Evolutionary conservation across 164 flowering plant genomes (phyloP), one percentile per base, ranked within the genome.

Genomic region (Chloranthus sessilifolius): DNA sequence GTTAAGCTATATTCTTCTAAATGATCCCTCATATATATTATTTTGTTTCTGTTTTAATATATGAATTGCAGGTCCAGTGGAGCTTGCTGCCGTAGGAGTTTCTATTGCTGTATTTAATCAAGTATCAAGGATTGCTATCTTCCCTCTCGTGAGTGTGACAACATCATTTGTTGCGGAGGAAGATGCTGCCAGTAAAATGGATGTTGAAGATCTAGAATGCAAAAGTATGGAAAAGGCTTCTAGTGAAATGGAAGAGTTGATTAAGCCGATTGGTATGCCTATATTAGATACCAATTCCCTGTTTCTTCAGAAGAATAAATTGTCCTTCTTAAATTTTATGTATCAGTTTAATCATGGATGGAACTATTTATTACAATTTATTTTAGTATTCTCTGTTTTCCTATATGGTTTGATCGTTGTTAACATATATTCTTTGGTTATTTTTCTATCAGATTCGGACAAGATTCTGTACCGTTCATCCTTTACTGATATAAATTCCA

Each of bases 161-260:
- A 77, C 85, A 35, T 77, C 85, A 27, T 73, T 77, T 52, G 85
- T 71, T 19, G 85, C 82, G 17, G 85, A 80, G 50, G 82, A 75
- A 61, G 79, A 80, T 60, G 63, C 75, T 16, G 23, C 40, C 0
- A 33, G 45, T 36, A 53, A 47, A 31, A 22, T 44, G 37, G 48
- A 17, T 7, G 52, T 23, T 50, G 57, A 30, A 31, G 59, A 47
- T 16, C 34, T 40, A 26, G 66, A 55, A 37, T 11, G 26, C 38
- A 66, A 57, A 23, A 22, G 17, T 29, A 12, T 68, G 33, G 56
- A 53, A 30, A 41, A 40, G 47, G 27, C 27, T 28, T 28, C 16
- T 8, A 53, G 33, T 34, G 85, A 79, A 59, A 61, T 50, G 56
- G 50, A 72, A 53, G 54, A 60, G 46, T 53, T 74, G 56, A 44